phyloP scores from a whole-genome alignment of 192 early-diverging fungal species.

The Phlyctochytrium arcticum region DNA sequence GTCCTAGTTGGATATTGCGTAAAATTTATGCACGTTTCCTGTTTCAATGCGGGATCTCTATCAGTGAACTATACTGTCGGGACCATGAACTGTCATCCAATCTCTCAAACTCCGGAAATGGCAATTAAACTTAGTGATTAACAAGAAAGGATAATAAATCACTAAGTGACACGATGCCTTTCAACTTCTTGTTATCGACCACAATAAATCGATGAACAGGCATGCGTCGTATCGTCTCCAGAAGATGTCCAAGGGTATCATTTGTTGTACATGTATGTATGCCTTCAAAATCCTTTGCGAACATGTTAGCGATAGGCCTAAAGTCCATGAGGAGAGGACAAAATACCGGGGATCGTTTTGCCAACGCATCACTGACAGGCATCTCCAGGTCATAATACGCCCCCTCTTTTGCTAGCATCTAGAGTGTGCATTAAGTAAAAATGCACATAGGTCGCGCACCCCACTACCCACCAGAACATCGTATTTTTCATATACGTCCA shows the following conservation, averaged over 20 bases:
- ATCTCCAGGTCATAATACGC: conserved; percentile 73
- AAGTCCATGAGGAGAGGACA: neutral
- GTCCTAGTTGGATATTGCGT: too few relatives aligned
- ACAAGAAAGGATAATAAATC: conserved; percentile 63
- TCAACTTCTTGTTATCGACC: conserved; percentile 74
- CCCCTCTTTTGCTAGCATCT: conserved; percentile 48
- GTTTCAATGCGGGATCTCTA: too few relatives aligned
- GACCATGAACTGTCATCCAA: too few relatives aligned
- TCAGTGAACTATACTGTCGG: too few relatives aligned
- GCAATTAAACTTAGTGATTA: conserved; percentile 13
- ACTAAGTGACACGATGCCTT: conserved; percentile 80
- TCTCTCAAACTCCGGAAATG: too few relatives aligned
- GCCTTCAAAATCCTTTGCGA: conserved; percentile 76
- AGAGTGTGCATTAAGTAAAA: too few relatives aligned
- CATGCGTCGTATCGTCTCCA: conserved; percentile 82
- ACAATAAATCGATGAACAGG: conserved; percentile 91
- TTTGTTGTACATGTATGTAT: conserved; percentile 86
- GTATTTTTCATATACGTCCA: conserved; percentile 95
- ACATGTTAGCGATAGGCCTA: neutral
- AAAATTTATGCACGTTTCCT: too few relatives aligned
- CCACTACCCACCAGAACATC: conserved; percentile 93
- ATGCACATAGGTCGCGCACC: too few relatives aligned
- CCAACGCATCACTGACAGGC: conserved; percentile 80
- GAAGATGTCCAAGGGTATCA: conserved; percentile 83
- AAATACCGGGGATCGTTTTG: conserved; percentile 71